Evolutionary conservation across 2,329 filamentous ascomycete genomes (phyloP).

Genomic region (Ceratocystis alfenasii): DNA sequence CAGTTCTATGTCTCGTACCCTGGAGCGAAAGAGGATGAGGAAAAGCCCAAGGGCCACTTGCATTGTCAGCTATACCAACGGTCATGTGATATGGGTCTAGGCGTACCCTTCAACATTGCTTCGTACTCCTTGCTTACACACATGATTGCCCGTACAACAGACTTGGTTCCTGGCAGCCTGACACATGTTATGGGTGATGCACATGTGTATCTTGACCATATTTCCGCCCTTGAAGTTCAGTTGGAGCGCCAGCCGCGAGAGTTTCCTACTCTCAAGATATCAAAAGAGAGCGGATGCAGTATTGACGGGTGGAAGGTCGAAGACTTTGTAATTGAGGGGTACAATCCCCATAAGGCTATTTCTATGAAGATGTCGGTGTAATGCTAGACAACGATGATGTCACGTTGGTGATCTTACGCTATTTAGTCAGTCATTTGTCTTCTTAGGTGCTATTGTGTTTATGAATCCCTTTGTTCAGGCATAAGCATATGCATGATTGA

Average conservation of each 20-base stretch:
- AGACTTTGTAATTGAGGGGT: slow-evolving; percentile 78
- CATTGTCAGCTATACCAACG: slow-evolving; percentile 89
- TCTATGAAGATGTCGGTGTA: slow-evolving; percentile 98
- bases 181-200: slow-evolving; percentile 97
- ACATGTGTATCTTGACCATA: slow-evolving; percentile 90
- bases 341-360: slow-evolving; percentile 82
- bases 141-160: slow-evolving; percentile 82
- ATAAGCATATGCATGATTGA: background rate
- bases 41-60: slow-evolving; percentile 54
- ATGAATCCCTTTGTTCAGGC: background rate
- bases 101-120: slow-evolving; percentile 96
- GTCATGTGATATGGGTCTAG: slow-evolving; percentile 92
- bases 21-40: slow-evolving; percentile 26
- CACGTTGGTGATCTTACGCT: background rate
- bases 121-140: slow-evolving; percentile 88
- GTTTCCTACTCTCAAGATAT: slow-evolving; percentile 70
- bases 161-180: slow-evolving; percentile 71
- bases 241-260: slow-evolving; percentile 64
- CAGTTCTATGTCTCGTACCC: slow-evolving; percentile 87
- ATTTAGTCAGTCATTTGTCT: too few relatives aligned
- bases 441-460: background rate
- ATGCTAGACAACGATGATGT: background rate
- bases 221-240: slow-evolving; percentile 74
- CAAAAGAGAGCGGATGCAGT: slow-evolving; percentile 52
- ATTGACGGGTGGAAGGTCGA: slow-evolving; percentile 86